Conservation (phyloP, 2,329 filamentous ascomycete genomes). For the Amauroascus niger region DNA sequence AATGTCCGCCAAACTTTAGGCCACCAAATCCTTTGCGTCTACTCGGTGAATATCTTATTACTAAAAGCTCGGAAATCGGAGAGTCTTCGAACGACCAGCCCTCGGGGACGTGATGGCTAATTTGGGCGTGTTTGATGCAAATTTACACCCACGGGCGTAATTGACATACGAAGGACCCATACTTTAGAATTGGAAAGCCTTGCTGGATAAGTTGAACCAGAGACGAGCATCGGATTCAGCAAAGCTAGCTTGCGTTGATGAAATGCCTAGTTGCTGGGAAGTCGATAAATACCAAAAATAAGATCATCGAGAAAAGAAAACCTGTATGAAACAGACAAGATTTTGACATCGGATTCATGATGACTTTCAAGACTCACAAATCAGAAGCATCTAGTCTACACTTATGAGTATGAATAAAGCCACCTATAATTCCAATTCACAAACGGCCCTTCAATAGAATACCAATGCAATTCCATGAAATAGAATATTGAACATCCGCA, state of each 20-base stretch:
- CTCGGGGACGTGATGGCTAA: neutral
- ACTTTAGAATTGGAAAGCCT: neutral
- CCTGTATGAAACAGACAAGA: no score
- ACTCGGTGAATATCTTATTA: slow-evolving; percentile 60
- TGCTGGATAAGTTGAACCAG: neutral
- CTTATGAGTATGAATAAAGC: no score
- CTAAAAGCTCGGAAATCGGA: slow-evolving; percentile 58
- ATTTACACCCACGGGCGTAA: neutral
- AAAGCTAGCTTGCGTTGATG: neutral
- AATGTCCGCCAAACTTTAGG: slow-evolving; percentile 29
- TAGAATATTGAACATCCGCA: no score
- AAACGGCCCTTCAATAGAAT: no score
- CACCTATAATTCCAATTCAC: no score
- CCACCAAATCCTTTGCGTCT: slow-evolving; percentile 59
- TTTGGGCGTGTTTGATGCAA: neutral
- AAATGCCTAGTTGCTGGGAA: no score
- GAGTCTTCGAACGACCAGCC: slow-evolving; percentile 18
- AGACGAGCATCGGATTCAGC: neutral
- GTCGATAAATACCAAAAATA: no score
- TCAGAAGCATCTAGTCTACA: no score
- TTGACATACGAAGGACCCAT: neutral
- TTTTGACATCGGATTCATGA: no score
- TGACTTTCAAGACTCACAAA: no score
- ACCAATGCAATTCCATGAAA: no score
- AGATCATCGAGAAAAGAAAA: no score